Percentiles rank a stretch among this genome's conserved stretches.
phyloP scores from a whole-genome alignment of 306 rosid species.

The Mimosa pudica region DNA sequence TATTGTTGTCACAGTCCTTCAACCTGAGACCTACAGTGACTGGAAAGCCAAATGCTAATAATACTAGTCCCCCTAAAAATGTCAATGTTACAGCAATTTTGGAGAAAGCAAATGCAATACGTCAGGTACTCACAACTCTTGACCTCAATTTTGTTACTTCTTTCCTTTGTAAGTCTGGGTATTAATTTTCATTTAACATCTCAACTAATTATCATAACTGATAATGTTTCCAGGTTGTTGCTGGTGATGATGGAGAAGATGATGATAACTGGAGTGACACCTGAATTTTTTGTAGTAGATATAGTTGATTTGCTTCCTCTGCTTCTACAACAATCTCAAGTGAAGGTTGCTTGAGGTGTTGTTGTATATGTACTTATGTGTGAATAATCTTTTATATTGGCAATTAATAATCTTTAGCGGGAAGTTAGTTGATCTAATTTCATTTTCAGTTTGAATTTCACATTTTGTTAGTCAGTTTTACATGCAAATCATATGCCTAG shows the following conservation, averaged over 20 bases:
- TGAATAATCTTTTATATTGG: constrained; percentile 56
- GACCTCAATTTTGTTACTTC: neutral
- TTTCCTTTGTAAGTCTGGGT: neutral
- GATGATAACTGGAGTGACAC: constrained; percentile 89
- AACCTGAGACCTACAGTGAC: constrained; percentile 74
- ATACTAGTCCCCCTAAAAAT: constrained; percentile 52
- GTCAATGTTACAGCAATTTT: constrained; percentile 86
- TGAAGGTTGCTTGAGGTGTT: constrained; percentile 44
- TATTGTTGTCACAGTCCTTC: constrained; percentile 66
- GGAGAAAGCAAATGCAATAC: constrained; percentile 96
- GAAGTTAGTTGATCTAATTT: constrained; percentile 40
- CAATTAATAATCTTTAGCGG: constrained; percentile 49
- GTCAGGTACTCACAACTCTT: constrained; percentile 65
- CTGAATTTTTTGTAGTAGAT: constrained; percentile 35
- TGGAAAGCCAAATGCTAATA: constrained; percentile 49
- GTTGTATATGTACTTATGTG: constrained; percentile 48
- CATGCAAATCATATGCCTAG: constrained; percentile 21
- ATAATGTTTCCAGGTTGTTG: constrained; percentile 72
- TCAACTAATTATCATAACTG: constrained; percentile 22
- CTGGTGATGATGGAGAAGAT: constrained; percentile 83
- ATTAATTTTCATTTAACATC: constrained; percentile 21
- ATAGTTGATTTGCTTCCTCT: constrained; percentile 1
- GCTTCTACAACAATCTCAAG: constrained; percentile 33
- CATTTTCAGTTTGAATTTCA: constrained; percentile 38
- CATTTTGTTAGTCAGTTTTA: constrained; percentile 28